Evolutionary conservation across 805 yeast species (phyloP), one percentile per base, ranked within the genome.

Genomic region (Ogataea pignaliae): DNA sequence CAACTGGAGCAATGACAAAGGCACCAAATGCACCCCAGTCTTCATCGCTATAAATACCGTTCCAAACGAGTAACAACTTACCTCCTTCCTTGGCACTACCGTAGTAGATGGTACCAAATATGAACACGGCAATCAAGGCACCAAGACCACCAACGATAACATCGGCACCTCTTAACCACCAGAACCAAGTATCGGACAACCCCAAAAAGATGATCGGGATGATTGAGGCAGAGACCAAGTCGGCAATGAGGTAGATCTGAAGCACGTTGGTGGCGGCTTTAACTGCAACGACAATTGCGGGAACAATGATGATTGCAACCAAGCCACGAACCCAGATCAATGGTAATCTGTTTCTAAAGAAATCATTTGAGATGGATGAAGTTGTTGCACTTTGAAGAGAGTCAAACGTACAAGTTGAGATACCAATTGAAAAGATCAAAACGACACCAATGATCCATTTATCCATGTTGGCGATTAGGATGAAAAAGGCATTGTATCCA

Each of bases 11-110:
- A 49, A 83, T 85, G 7, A 86, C 91, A 65, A 90, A 90, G 2
- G 97, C 96, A 18, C 96, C 97, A 68, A 90, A 90, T 0, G 95
- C 82, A 55, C 95, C 87, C 97, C 97, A 90, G 60, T 90, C 97
- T 40, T 74, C 76, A 6, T 76, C 69, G 48, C 74, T 69, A 57
- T 90, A 90, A 26, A 90, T 68, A 36, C 97, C 97, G 55, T 85
- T 81, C 79, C 83, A 78, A 42, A 90, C 72, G 46, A 90, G 68
- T 41, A 90, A 66, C 41, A 90, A 71, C 48, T 73, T 73, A 14
- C 85, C 97, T 55, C 97, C 97, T 47, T 81, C 86, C 42, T 66
- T 63, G 10, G 95, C 91, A 56, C 69, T 66, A 31, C 72, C 77
- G 60, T 83, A 89, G 68, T 88, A 90, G 41, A 88, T 72, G 2